Base-by-base conservation (phyloP, 352 stramenopile species). In the Phytophthora citrophthora region DNA sequence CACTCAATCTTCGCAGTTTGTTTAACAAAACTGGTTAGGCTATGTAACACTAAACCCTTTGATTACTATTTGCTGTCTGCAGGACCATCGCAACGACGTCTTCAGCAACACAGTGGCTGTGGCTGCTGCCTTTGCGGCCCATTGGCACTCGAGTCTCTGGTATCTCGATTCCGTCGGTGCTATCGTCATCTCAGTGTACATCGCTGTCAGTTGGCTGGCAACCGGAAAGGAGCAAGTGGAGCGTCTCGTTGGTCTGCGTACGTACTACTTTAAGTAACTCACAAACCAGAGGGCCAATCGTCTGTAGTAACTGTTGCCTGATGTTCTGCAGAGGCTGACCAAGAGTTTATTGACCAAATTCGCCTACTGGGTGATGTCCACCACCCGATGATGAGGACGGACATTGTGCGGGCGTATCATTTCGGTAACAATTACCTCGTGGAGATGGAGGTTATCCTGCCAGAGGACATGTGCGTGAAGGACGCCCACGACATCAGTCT, bases 71-170 rank as follows among this genome's bases (percentile, higher is more conserved):
- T 54, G 26, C 18, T 31, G 11, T 61, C 65, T 20, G 41, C 20
- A 98, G 87, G 97, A 99, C 80, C 97, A 99, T 64, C 96, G 93
- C 65, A 99, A 99, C 76, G 97, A 99, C 71, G 93, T 96, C 40
- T 88, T 98, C 20, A 97, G 82, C 68, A 99, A 99, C 59, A 76
- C 66, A 8, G 86, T 98, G 1, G 96, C 96, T 2, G 88, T 98
- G 4, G 61, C 90, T 8, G 96, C 95, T 39, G 91, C 84, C 3
- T 70, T 88, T 18, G 54, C 90, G 13, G 64, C 85, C 2, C 77
- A 95, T 65, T 83, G 65, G 64, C 75, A 81, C 27, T 71, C 64
- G n/a, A 73, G 77, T 40, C 68, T 98, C 4, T 99, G 95, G 96
- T 98, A 88, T 70, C 62, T 97, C 15, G 97, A 99, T 84, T 91